Evolutionary conservation across 768 basidiomycete genomes (phyloP), one percentile per base, ranked within the genome.

Genomic region (Dictyophora rubrovolvata): DNA sequence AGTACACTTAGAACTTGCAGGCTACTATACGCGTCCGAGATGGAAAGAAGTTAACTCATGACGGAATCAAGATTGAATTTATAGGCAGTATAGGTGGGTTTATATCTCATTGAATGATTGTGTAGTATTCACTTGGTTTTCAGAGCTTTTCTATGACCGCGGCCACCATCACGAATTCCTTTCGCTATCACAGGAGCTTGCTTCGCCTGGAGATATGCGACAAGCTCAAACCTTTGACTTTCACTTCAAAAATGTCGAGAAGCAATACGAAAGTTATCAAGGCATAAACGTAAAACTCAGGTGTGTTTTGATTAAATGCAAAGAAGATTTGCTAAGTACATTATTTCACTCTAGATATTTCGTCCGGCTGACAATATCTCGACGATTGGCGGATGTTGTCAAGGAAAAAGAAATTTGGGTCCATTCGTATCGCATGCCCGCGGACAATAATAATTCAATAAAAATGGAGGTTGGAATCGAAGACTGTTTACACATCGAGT

Each of bases 381-480:
- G 94, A 53, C 75, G 94, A 65, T 89, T 97, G 79, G 93, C 93
- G 17, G 94, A 97, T 65, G 91, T 94, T 5, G 75, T 81, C 51
- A 95, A 95, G 71, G 96, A 98, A 73, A 86, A 79, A 69, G 96
- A 99, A 62, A 69, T 97, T 18, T 98, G 95, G 95, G 95, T 98
- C 3, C 95, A 99, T 70, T 95, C 90, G 3, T 99, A 88, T 77
- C 87, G 94, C 37, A 97, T 97, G 91, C 96, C 95, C 10, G 93
- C 95, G 58, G 96, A 98, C 71, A 89, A 84, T 67, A 97, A 96
- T 71, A 97, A 95, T 70, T 87, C 91, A 47, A 98, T 98, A 75
- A 97, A 95, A 79, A 98, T 99, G 96, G 96, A 97, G 74, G 96
- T 98, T 37, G 96, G 96, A 8, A 99, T 99, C 61, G 96, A 98